A percentile compares a stretch with the other conserved stretches of the same genome.
phyloP scores from a whole-genome alignment of 805 yeast species.

The Cyberlindnera suaveolens region DNA sequence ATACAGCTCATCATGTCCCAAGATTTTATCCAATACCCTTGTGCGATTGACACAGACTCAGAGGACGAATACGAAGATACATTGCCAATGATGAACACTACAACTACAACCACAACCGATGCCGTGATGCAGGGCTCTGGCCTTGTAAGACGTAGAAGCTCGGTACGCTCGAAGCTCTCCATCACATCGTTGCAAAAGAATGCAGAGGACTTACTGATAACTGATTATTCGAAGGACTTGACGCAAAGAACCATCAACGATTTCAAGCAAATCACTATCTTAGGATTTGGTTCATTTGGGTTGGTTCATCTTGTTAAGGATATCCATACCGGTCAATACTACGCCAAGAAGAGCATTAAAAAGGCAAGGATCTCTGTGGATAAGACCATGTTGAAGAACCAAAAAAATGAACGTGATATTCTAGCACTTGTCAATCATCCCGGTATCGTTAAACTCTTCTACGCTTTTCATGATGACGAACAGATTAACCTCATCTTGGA shows the following conservation, averaged over 20 bases:
- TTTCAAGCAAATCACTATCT: conserved; percentile 62
- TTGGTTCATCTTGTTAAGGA: conserved; percentile 78
- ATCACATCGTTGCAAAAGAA: conserved; percentile 11
- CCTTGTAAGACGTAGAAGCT: conserved; percentile 9
- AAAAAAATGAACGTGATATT: conserved; percentile 73
- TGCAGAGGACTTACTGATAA: conserved; percentile 9
- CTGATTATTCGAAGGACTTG: conserved; percentile 4
- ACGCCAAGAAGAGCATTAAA: conserved; percentile 80
- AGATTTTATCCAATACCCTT: background rate
- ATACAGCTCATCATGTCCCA: background rate
- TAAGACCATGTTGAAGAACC: conserved; percentile 52
- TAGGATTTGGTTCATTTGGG: conserved; percentile 87
- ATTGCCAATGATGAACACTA: background rate
- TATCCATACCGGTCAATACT: conserved; percentile 48
- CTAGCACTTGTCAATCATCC: conserved; percentile 69
- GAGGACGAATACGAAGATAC: background rate
- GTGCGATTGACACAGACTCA: background rate
- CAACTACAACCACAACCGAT: background rate
- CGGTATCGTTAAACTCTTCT: conserved; percentile 73
- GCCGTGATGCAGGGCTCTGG: background rate
- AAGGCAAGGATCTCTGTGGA: conserved; percentile 70
- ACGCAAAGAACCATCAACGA: conserved; percentile 33
- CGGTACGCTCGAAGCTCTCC: conserved; percentile 15
- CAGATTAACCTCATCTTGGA: conserved; percentile 72
- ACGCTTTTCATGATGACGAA: conserved; percentile 75